phyloP scores from a whole-genome alignment of 73 alveolate genomes.

The Paramecium pentaurelia region DNA sequence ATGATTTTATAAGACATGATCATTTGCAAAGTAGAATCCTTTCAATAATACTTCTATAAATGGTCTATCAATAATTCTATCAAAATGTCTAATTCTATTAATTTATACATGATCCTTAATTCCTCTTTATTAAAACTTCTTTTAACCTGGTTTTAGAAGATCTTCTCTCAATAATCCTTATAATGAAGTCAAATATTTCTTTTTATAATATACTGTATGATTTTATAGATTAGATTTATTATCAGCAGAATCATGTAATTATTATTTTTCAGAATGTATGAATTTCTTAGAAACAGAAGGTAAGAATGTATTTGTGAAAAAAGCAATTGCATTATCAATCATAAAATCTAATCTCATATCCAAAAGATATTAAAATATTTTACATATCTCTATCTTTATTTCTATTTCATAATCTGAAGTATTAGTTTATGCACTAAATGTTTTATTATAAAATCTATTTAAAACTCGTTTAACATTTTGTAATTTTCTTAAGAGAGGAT shows the following conservation, averaged over 20 bases:
- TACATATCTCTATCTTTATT: constrained; percentile 23
- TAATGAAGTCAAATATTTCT: not conserved
- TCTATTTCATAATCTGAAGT: constrained; percentile 39
- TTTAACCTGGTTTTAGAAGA: not conserved
- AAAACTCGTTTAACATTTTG: not conserved
- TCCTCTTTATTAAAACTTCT: not conserved
- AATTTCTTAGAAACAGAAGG: not conserved
- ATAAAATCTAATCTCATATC: constrained; percentile 32
- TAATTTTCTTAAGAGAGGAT: constrained; percentile 5
- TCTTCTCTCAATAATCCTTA: not conserved
- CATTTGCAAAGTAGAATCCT: not conserved
- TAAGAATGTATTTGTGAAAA: not conserved
- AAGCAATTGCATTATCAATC: constrained; percentile 14
- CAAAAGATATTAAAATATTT: not conserved
- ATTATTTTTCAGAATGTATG: not conserved
- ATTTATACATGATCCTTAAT: not conserved
- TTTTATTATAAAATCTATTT: not conserved
- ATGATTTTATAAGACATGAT: not conserved
- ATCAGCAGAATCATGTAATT: not conserved
- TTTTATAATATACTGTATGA: not conserved
- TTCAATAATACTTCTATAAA: constrained; percentile 12
- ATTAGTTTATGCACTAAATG: not conserved
- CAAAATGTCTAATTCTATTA: constrained; percentile 37
- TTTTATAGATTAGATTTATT: not conserved
- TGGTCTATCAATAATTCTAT: constrained; percentile 20